Conservation (phyloP, 148 eudicot genomes). For the Vaccinium myrtillus region DNA sequence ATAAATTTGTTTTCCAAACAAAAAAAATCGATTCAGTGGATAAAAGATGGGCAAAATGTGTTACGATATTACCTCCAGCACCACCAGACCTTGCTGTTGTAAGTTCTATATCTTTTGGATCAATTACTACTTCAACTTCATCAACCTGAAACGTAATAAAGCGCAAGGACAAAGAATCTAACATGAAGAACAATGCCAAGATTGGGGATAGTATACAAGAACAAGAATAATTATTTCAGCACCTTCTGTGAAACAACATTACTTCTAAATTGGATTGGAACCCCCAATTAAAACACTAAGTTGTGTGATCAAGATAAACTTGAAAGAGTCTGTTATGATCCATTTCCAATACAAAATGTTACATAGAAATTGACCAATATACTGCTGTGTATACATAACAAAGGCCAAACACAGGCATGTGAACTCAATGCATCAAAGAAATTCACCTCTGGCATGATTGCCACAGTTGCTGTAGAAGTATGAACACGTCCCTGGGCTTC, state of each 20-base stretch:
- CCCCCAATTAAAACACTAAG: neutral
- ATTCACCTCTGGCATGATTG: constrained; percentile 97
- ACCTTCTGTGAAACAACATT: neutral
- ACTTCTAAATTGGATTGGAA: neutral
- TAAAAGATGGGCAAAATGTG: neutral
- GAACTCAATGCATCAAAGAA: neutral
- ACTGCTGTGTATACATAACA: neutral
- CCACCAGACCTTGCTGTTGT: constrained; percentile 98
- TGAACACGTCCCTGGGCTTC: constrained; percentile 99
- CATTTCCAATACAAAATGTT: neutral
- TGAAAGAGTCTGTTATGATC: neutral
- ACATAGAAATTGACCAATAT: neutral
- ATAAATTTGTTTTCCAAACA: neutral
- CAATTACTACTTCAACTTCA: constrained; percentile 95
- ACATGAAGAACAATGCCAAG: neutral
- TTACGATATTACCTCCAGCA: constrained; percentile 76
- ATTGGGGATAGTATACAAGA: constrained; percentile 2
- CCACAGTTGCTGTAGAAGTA: constrained; percentile 97
- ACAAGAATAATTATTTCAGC: neutral
- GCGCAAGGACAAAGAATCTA: constrained; percentile 8
- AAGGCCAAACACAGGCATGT: neutral
- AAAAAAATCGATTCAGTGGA: neutral
- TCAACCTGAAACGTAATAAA: constrained; percentile 60
- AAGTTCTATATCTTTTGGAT: constrained; percentile 97
- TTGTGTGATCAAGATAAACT: neutral